A percentile compares a stretch with the other conserved stretches of the same genome.
These are phyloP conservation scores for Torulaspora pretoriensis DNA, from an alignment of 1,139 yeast species.

Conservation along the genomic window DNA sequence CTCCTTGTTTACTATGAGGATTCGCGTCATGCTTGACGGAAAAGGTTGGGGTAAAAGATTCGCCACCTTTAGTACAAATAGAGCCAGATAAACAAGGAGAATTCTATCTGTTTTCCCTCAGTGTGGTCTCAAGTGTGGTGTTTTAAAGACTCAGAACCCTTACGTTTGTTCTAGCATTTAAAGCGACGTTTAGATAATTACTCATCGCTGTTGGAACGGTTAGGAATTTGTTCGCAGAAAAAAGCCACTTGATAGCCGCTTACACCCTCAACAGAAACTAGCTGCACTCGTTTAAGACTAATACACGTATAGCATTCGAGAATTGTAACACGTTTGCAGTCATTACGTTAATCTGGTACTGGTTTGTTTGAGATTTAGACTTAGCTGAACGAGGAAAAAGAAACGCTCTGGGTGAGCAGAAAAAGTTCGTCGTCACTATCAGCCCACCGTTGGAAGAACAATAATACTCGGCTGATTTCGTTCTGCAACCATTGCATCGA, in stretches of 20 bases:
- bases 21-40: constrained; percentile 1
- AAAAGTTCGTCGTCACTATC: constrained; percentile 3
- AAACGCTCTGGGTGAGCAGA: constrained; percentile 1
- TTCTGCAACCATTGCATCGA: constrained; percentile 1
- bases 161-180: too few species aligned
- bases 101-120: neutral
- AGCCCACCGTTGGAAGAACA: constrained; percentile 3
- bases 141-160: neutral
- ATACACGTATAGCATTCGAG: constrained; percentile 1
- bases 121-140: neutral
- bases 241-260: neutral
- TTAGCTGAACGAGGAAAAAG: neutral
- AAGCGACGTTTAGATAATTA: too few species aligned
- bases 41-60: constrained; percentile 1
- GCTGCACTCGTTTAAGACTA: neutral
- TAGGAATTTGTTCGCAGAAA: too few species aligned
- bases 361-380: neutral
- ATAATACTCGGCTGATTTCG: constrained; percentile 5
- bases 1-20: too few species aligned
- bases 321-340: neutral
- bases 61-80: neutral
- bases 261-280: neutral
- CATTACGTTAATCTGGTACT: too few species aligned
- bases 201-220: too few species aligned
- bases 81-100: neutral